Base-by-base conservation (phyloP, 2,329 filamentous ascomycete species). In the Colletotrichum sp. region DNA sequence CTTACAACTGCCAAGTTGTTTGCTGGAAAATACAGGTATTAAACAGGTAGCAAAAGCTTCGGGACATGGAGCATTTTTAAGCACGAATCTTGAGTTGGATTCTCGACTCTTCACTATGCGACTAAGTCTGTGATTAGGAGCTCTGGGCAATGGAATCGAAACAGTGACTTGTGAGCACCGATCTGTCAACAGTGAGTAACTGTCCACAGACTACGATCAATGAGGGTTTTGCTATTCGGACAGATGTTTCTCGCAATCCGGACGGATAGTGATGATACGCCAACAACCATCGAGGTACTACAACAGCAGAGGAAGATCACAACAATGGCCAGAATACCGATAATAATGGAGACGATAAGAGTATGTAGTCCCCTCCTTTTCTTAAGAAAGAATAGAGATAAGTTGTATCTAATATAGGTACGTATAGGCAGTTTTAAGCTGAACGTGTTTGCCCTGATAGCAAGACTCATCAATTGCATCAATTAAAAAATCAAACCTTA, bases 191-290 rank as follows among this genome's bases (percentile, higher is more conserved):
- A 13, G 43, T 52, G 43, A 52, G n/a, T 22, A 22, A 52, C 43
- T 52, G n/a, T 52, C 1, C n/a, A 1, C 43, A 52, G 3, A 22
- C 10, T 52, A 52, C 39, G 5, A 13, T 22, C n/a, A 52, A 8
- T 8, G n/a, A 22, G 0, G 13, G 0, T 5, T 25, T 52, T 52
- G 43, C 10, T 22, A 13, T 52, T 52, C 43, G 6, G 43, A 10
- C 43, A 52, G 43, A 52, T 48, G 2, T 48, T 22, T 48, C n/a
- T 5, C 0, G n/a, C 6, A 13, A 5, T 8, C 0, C 3, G 18
- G 18, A 4, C n/a, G n/a, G 43, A 48, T 22, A 7, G 6, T 52
- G n/a, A 22, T 52, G 2, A 22, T 22, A n/a, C n/a, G n/a, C n/a
- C n/a, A n/a, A n/a, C 18, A n/a, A 43, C 16, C 6, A 52, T 22